phyloP scores from a whole-genome alignment of 495 filamentous ascomycete genomes.

The Hypoxylon cercidicola region DNA sequence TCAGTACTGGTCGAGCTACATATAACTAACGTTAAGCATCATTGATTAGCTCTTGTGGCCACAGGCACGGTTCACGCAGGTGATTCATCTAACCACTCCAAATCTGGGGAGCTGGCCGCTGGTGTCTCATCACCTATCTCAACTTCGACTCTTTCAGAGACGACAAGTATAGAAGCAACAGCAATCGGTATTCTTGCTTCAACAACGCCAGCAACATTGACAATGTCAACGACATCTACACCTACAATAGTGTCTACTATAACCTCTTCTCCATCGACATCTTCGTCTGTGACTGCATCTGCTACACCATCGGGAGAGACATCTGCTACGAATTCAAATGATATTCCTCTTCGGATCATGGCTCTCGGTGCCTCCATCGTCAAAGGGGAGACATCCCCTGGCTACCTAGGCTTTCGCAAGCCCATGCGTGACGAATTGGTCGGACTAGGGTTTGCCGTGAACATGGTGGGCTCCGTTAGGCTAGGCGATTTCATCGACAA shows the following conservation, averaged over 20 bases:
- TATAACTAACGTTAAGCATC: slow-evolving; percentile 9
- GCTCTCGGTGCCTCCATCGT: slow-evolving; percentile 69
- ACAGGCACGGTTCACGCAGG: slow-evolving; percentile 22
- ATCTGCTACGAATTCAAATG: slow-evolving; percentile 9
- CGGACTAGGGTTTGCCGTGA: slow-evolving; percentile 37
- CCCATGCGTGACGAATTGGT: slow-evolving; percentile 49
- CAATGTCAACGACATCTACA: no score
- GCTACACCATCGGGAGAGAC: slow-evolving; percentile 9
- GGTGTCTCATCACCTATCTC: slow-evolving; percentile 8
- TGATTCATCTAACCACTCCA: slow-evolving; percentile 18
- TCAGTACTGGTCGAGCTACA: not conserved
- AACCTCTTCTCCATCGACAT: slow-evolving; percentile 4
- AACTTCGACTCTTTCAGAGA: slow-evolving; percentile 1
- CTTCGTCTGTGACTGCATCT: not conserved
- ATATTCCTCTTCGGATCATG: slow-evolving; percentile 55
- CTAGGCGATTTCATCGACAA: slow-evolving; percentile 49
- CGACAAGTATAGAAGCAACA: slow-evolving; percentile 9
- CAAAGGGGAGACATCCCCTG: slow-evolving; percentile 57
- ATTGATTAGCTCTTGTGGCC: slow-evolving; percentile 19
- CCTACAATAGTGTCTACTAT: not conserved
- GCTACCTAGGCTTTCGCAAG: slow-evolving; percentile 65
- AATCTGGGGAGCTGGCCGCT: slow-evolving; percentile 9
- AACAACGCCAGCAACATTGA: slow-evolving; percentile 13
- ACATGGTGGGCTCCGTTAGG: slow-evolving; percentile 47
- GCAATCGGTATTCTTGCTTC: not conserved